phyloP scores from a whole-genome alignment of 176 grass and related monocot species.

The Tillandsia leiboldiana region DNA sequence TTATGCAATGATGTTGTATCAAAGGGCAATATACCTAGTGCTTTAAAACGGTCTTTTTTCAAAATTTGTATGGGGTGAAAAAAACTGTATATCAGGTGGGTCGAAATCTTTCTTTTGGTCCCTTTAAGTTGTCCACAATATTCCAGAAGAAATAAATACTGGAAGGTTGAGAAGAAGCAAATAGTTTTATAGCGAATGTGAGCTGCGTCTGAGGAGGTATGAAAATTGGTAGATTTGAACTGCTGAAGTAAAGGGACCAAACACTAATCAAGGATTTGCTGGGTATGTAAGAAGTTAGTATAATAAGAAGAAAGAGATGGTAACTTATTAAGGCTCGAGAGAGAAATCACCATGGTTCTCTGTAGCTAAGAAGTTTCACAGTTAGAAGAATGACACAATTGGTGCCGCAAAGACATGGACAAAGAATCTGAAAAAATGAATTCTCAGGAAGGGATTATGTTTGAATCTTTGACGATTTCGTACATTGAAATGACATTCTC shows the following conservation, averaged over 20 bases:
- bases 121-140: background rate
- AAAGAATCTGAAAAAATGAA: background rate
- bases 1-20: background rate
- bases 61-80: background rate
- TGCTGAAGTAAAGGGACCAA: background rate
- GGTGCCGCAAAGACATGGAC: background rate
- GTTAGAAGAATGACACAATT: background rate
- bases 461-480: slow-evolving; percentile 65
- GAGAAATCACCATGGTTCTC: background rate
- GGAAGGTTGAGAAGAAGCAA: background rate
- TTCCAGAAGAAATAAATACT: background rate
- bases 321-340: background rate
- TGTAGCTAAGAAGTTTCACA: background rate
- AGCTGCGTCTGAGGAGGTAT: background rate
- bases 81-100: background rate
- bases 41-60: background rate
- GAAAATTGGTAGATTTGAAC: background rate
- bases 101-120: background rate
- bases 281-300: background rate
- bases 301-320: background rate
- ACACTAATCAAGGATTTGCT: background rate
- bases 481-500: slow-evolving; percentile 76
- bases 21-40: background rate
- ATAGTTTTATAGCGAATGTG: background rate
- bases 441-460: slow-evolving; percentile 38